Evolutionary conservation across 225 moss, liverwort and hornwort genomes (phyloP).

Genomic region (Polytrichum commune): DNA sequence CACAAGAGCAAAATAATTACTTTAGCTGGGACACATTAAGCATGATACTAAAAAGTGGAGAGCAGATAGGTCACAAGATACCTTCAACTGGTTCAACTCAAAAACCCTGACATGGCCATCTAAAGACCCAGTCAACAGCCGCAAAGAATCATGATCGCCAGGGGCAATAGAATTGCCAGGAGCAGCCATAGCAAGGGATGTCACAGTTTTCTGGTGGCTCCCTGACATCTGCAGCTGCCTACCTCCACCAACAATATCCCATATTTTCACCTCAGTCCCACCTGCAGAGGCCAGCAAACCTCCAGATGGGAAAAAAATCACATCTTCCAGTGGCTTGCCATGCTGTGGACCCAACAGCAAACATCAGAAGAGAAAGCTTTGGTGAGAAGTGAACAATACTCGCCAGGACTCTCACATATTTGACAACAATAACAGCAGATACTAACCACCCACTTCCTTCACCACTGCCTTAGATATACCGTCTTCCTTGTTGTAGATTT

Average conservation of each 20-base stretch:
- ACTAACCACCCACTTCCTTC: too few relatives aligned
- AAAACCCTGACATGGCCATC: slow-evolving; percentile 94
- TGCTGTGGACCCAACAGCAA: slow-evolving; percentile 44
- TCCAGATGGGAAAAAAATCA: slow-evolving; percentile 87
- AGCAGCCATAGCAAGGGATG: slow-evolving; percentile 56
- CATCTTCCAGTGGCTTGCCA: slow-evolving; percentile 84
- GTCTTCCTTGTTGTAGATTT: too few relatives aligned
- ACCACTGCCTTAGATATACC: too few relatives aligned
- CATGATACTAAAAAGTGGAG: too few relatives aligned
- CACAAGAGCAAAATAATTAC: too few relatives aligned
- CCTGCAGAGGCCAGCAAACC: slow-evolving; percentile 85
- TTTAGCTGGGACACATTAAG: too few relatives aligned
- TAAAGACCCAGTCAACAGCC: slow-evolving; percentile 80
- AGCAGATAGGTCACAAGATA: slow-evolving; percentile 7
- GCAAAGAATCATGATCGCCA: slow-evolving; percentile 36
- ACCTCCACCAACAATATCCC: slow-evolving; percentile 93
- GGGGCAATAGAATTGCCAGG: slow-evolving; percentile 37
- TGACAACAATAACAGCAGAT: too few relatives aligned
- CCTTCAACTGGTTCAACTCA: slow-evolving; percentile 78
- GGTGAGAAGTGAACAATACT: too few relatives aligned
- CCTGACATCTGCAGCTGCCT: slow-evolving; percentile 60
- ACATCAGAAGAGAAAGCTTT: neutral
- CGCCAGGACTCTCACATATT: too few relatives aligned
- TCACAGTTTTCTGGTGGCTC: slow-evolving; percentile 94
- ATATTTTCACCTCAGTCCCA: slow-evolving; percentile 81